Base-by-base conservation (phyloP, 2,329 filamentous ascomycete genomes). In the Clonostachys byssicola region DNA sequence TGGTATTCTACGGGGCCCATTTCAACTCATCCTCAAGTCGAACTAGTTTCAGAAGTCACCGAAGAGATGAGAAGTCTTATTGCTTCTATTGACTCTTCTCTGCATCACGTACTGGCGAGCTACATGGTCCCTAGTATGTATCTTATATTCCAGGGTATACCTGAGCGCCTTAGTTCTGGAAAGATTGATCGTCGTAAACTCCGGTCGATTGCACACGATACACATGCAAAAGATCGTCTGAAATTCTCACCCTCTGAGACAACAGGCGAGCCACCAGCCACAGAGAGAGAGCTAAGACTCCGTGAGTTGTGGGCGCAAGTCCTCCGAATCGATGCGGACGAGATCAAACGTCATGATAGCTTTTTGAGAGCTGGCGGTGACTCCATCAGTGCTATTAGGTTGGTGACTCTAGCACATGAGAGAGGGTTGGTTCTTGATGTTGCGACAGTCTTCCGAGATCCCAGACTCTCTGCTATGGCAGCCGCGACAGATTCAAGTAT, bases 301-400 rank as follows among this genome's bases (percentile, higher is more conserved):
- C 59, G 63, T 6, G 52, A 55, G 17, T 46, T 64, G 16, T 71
- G 67, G 67, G 44, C 50, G 35, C 54, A 59, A 34, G 48, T 68
- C 5, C 58, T 70, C 3, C 61, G 60, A 13, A 47, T 55, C 2
- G 58, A 63, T 10, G 44, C 55, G 6, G 34, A 46, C 12, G 56
- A 62, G 6, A 51, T 69, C 33, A 53, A 59, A 1, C 53, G 59
- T 2, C 51, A 60, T 2, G 65, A 68, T 51, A 65, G 62, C 56
- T 74, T 74, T 59, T 66, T 74, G 51, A 60, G 59, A 0, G 59
- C 72, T 3, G 71, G 71, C 3, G 71, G 73, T 6, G 72, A 75
- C 56, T 75, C 73, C 0, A 60, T 75, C 6, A 60, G 61, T 10
- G 71, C 72, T 2, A 75, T 75, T 70, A 66, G 63, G 45, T 56